Evolutionary conservation across 768 basidiomycete species (phyloP).

Genomic region (Auriscalpium vulgare): DNA sequence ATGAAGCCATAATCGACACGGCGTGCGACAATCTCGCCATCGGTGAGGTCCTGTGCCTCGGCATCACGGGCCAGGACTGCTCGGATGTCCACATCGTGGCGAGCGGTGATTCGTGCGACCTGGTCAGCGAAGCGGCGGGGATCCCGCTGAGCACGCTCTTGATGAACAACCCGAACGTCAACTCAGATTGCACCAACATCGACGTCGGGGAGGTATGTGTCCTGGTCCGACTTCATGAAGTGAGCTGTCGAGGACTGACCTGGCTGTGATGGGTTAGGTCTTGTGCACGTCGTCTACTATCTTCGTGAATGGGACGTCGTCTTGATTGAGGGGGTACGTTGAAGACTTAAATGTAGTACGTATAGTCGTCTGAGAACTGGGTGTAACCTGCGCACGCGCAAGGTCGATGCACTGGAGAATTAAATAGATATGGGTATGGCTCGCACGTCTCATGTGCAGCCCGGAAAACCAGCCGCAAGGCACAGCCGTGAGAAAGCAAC

Average conservation of each 20-base stretch:
- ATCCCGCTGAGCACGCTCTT: conserved; percentile 48
- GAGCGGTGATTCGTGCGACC: conserved; percentile 49
- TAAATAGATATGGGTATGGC: too few species aligned
- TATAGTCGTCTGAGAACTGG: too few species aligned
- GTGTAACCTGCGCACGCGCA: too few species aligned
- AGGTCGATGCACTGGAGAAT: too few species aligned
- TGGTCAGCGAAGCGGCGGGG: conserved; percentile 29
- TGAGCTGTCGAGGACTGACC: not conserved
- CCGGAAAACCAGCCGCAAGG: too few species aligned
- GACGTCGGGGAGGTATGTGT: conserved; percentile 61
- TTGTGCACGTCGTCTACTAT: not conserved
- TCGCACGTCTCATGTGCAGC: too few species aligned
- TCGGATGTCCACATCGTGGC: conserved; percentile 47
- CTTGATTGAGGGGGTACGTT: too few species aligned
- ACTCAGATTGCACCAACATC: conserved; percentile 50
- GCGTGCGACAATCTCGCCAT: conserved; percentile 52
- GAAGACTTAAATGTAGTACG: too few species aligned
- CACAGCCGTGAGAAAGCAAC: too few species aligned
- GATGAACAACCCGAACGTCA: conserved; percentile 70
- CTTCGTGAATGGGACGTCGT: not conserved
- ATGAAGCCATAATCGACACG: conserved; percentile 40
- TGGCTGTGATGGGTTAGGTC: not conserved
- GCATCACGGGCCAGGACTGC: conserved; percentile 53
- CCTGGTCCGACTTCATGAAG: not conserved
- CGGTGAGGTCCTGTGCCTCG: conserved; percentile 53